phyloP scores from a whole-genome alignment of 2,329 filamentous ascomycete genomes.

The Cryphonectria carpinicola region DNA sequence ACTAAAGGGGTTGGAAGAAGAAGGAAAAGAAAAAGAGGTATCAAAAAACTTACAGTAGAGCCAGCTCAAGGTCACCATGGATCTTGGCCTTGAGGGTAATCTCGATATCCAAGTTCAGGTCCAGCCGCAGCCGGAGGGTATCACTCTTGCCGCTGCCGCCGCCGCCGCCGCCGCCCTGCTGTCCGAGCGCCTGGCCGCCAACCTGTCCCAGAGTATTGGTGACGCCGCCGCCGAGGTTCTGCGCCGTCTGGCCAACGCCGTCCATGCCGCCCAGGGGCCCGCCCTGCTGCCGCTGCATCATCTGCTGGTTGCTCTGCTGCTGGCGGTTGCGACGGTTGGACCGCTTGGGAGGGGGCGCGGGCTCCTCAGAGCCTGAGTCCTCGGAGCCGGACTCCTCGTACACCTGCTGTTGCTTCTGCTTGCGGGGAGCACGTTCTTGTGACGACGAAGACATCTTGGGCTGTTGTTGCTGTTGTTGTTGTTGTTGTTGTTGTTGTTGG shows the following conservation, averaged over 20 bases:
- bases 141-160: slow-evolving; percentile 57
- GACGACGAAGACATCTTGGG: slow-evolving; percentile 38
- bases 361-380: slow-evolving; percentile 38
- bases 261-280: slow-evolving; percentile 44
- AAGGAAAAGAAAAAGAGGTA: slow-evolving; percentile 14
- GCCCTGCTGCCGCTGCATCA: slow-evolving; percentile 39
- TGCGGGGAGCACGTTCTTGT: slow-evolving; percentile 39
- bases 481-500: slow-evolving; percentile 26
- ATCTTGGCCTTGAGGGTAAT: slow-evolving; percentile 86
- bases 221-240: slow-evolving; percentile 45
- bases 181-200: slow-evolving; percentile 24
- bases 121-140: slow-evolving; percentile 72
- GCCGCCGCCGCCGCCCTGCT: slow-evolving; percentile 30
- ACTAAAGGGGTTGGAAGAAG: background rate
- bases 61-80: slow-evolving; percentile 80
- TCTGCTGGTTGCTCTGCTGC: slow-evolving; percentile 33
- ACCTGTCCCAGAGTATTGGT: slow-evolving; percentile 43
- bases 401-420: slow-evolving; percentile 35
- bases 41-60: slow-evolving; percentile 58
- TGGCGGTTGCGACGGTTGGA: slow-evolving; percentile 32
- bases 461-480: slow-evolving; percentile 14
- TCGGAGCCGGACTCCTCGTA: slow-evolving; percentile 43
- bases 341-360: slow-evolving; percentile 34
- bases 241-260: slow-evolving; percentile 43
- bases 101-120: slow-evolving; percentile 82